phyloP scores from a whole-genome alignment of 148 eudicot species.

The Talinum fruticosum region DNA sequence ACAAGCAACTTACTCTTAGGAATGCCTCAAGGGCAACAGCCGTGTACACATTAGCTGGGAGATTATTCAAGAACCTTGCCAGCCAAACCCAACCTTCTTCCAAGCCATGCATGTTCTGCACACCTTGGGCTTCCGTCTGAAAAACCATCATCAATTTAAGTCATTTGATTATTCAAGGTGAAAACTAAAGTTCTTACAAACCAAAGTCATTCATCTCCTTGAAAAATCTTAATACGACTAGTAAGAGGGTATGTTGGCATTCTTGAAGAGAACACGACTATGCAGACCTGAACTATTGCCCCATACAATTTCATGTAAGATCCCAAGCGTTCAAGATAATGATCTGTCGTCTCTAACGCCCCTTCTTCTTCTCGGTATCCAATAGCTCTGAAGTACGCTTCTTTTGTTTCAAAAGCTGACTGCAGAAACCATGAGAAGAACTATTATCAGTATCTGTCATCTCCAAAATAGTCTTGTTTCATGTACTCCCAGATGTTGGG shows the following conservation, averaged over 20 bases:
- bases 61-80: conserved; percentile 71
- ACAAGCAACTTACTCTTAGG: conserved; percentile 53
- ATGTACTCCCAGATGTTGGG: not conserved
- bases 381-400: conserved; percentile 61
- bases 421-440: conserved; percentile 23
- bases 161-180: not conserved
- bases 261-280: not conserved
- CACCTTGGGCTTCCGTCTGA: conserved; percentile 68
- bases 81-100: conserved; percentile 95
- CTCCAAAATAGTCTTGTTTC: not conserved
- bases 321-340: conserved; percentile 49
- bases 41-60: conserved; percentile 72
- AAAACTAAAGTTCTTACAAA: not conserved
- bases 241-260: not conserved
- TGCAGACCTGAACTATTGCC: conserved; percentile 85
- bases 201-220: not conserved
- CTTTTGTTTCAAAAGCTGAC: conserved; percentile 50
- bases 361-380: conserved; percentile 72
- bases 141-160: conserved; percentile 2
- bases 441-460: conserved; percentile 1
- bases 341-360: conserved; percentile 51
- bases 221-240: not conserved
- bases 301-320: conserved; percentile 77
- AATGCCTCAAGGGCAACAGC: conserved; percentile 75
- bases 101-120: conserved; percentile 58